phyloP scores from a whole-genome alignment of 495 filamentous ascomycete species.

The Polyplosphaeria fusca region DNA sequence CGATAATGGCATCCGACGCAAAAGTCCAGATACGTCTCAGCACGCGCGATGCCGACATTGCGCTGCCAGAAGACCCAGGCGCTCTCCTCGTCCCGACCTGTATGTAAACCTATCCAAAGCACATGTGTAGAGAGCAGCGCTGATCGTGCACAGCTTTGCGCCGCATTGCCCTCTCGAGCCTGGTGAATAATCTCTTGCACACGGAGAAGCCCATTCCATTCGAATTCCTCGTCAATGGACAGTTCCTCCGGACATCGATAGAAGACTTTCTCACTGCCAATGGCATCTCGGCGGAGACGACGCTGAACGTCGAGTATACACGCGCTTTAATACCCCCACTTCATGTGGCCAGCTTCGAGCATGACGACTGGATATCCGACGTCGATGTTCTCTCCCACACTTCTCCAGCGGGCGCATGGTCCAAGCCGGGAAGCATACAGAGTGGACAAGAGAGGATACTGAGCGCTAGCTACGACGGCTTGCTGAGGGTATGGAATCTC shows the following conservation, averaged over 20 bases:
- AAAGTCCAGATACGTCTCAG: slow-evolving; percentile 61
- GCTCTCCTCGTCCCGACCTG: slow-evolving; percentile 64
- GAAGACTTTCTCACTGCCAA: slow-evolving; percentile 83
- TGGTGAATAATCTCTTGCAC: slow-evolving; percentile 87
- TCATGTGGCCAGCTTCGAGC: slow-evolving; percentile 82
- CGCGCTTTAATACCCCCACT: slow-evolving; percentile 83
- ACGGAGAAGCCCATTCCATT: slow-evolving; percentile 79
- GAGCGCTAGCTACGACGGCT: slow-evolving; percentile 86
- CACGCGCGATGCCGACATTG: slow-evolving; percentile 57
- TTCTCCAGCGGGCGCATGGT: slow-evolving; percentile 60
- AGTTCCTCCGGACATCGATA: slow-evolving; percentile 81
- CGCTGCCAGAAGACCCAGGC: slow-evolving; percentile 58
- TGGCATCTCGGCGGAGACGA: slow-evolving; percentile 83
- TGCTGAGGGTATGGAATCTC: slow-evolving; percentile 83
- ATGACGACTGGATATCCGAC: slow-evolving; percentile 94
- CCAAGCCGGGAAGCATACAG: slow-evolving; percentile 39
- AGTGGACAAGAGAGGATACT: slow-evolving; percentile 67
- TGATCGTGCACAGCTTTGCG: slow-evolving; percentile 58
- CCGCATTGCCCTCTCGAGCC: slow-evolving; percentile 84
- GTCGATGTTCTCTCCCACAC: slow-evolving; percentile 76
- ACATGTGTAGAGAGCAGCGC: background rate
- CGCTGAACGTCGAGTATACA: slow-evolving; percentile 86
- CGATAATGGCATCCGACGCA: background rate
- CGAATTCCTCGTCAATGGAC: slow-evolving; percentile 91
- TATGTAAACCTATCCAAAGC: slow-evolving; percentile 40